A percentile compares a stretch with the other conserved stretches of the same genome.
Conservation (phyloP, 371 early-diverging fungal genomes). For the Rhizopus stolonifer region DNA sequence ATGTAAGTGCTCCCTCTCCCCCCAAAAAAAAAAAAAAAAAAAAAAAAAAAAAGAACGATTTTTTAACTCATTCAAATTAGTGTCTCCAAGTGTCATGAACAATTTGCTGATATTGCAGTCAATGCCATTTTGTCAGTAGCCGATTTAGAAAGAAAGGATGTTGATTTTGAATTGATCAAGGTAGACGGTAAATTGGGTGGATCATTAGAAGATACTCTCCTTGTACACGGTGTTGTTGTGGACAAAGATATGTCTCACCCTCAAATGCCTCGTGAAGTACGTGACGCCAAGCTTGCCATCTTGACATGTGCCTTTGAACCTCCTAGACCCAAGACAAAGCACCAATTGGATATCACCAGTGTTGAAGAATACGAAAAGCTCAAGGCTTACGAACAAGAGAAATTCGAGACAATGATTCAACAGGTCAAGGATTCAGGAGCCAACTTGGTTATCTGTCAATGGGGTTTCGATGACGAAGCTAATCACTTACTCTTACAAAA, state of each 20-base stretch:
- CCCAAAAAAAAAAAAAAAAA: too few relatives aligned
- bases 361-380: conserved; percentile 98
- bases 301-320: conserved; percentile 99
- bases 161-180: conserved; percentile 99
- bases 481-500: conserved; percentile 99
- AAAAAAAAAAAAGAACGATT: background rate
- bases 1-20: conserved; percentile 69
- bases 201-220: conserved; percentile 87
- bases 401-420: conserved; percentile 97
- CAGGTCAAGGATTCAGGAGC: conserved; percentile 97
- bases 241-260: conserved; percentile 99
- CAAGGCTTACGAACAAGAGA: conserved; percentile 93
- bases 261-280: conserved; percentile 98
- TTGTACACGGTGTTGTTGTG: conserved; percentile 98
- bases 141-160: conserved; percentile 98
- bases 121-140: conserved; percentile 98
- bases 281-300: conserved; percentile 97
- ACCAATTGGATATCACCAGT: conserved; percentile 96
- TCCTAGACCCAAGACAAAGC: conserved; percentile 99
- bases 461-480: conserved; percentile 99
- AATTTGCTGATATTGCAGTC: conserved; percentile 97
- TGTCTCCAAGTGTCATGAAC: conserved; percentile 96
- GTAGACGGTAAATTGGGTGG: conserved; percentile 98
- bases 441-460: conserved; percentile 99
- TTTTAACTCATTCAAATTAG: conserved; percentile 36